phyloP scores from a whole-genome alignment of 2,329 filamentous ascomycete species.

The Phialemoniopsis sp. region DNA sequence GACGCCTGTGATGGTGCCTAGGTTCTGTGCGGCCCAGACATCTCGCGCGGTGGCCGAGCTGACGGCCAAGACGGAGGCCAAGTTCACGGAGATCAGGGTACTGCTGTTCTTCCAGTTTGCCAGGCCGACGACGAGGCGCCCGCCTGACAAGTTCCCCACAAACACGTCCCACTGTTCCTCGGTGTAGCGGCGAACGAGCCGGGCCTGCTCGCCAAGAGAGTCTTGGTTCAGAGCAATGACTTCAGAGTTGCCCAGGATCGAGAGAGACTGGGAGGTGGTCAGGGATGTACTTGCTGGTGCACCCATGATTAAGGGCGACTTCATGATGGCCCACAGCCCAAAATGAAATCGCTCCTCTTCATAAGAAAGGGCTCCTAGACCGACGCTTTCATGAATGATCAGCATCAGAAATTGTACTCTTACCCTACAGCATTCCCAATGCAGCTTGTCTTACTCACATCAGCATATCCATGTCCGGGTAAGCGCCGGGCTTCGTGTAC shows the following conservation, averaged over 20 bases:
- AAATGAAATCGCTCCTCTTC: slow-evolving; percentile 49
- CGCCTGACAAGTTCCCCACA: slow-evolving; percentile 40
- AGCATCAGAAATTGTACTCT: no score
- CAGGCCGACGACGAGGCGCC: slow-evolving; percentile 36
- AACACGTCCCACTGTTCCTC: slow-evolving; percentile 47
- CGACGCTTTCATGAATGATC: slow-evolving; percentile 25
- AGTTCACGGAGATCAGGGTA: slow-evolving; percentile 33
- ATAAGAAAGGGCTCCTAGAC: slow-evolving; percentile 36
- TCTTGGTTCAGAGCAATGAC: slow-evolving; percentile 58
- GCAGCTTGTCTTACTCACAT: slow-evolving; percentile 23
- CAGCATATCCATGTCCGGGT: slow-evolving; percentile 49
- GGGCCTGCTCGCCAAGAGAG: slow-evolving; percentile 42
- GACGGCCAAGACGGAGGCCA: slow-evolving; percentile 33
- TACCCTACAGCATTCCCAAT: no score
- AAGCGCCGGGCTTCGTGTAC: slow-evolving; percentile 39
- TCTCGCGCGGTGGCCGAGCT: slow-evolving; percentile 30
- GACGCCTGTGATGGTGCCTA: slow-evolving; percentile 22
- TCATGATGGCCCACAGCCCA: slow-evolving; percentile 46
- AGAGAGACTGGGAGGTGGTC: slow-evolving; percentile 32
- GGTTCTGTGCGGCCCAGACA: slow-evolving; percentile 31
- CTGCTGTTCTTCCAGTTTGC: slow-evolving; percentile 45
- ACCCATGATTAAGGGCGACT: slow-evolving; percentile 45
- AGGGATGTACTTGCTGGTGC: slow-evolving; percentile 31
- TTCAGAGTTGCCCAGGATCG: slow-evolving; percentile 43
- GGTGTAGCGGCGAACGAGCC: slow-evolving; percentile 41